Evolutionary conservation across 331 rosid genomes (phyloP).

Genomic region (Cydonia oblonga): DNA sequence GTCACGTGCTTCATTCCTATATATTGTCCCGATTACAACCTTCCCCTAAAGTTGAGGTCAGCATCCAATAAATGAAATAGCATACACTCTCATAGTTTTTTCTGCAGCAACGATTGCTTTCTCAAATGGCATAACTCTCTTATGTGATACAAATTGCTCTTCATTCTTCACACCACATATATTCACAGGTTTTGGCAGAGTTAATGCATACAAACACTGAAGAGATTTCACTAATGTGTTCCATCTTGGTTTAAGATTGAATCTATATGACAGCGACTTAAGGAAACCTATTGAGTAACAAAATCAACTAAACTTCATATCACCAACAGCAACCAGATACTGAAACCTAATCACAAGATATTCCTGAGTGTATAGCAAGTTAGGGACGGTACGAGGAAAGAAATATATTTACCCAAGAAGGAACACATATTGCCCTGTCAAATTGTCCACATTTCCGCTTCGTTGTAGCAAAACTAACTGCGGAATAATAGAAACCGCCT

Average conservation of each 20-base stretch:
- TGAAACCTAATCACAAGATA: background rate
- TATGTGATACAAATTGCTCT: background rate
- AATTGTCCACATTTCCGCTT: constrained; percentile 92
- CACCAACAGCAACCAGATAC: background rate
- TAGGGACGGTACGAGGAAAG: background rate
- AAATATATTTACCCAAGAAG: constrained; percentile 64
- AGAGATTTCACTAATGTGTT: background rate
- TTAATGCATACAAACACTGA: background rate
- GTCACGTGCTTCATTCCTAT: background rate
- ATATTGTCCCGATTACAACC: background rate
- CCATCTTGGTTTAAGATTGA: background rate
- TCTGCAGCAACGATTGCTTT: background rate
- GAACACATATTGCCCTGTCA: constrained; percentile 84
- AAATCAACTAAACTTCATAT: background rate
- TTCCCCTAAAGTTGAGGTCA: background rate
- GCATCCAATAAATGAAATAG: background rate
- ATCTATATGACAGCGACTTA: background rate
- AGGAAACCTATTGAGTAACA: background rate
- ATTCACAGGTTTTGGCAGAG: background rate
- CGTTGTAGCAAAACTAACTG: constrained; percentile 83
- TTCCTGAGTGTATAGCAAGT: background rate
- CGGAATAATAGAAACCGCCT: constrained; percentile 80
- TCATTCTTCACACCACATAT: background rate
- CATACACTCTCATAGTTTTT: background rate
- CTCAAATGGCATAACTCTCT: background rate